Evolutionary conservation across 768 basidiomycete genomes (phyloP).

Genomic region (Exidia glandulosa): DNA sequence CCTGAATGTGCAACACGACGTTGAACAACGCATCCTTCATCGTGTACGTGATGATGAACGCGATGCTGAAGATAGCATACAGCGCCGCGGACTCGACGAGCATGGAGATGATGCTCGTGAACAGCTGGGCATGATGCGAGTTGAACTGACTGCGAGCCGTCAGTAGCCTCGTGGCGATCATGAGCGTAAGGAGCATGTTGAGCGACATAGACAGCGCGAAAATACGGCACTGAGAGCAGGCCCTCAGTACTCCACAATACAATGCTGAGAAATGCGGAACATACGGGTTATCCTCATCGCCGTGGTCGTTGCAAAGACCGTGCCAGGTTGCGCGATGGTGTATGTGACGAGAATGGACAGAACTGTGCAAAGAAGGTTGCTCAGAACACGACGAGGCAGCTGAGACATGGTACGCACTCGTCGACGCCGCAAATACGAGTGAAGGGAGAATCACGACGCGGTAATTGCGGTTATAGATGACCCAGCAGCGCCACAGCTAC

Average conservation of each 20-base stretch:
- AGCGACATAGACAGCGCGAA: not conserved
- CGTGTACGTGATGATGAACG: conserved; percentile 1
- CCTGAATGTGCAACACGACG: conserved; percentile 1
- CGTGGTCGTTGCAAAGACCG: not conserved
- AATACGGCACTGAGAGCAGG: no score
- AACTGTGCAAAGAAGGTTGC: not conserved
- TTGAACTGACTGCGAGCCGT: conserved; percentile 12
- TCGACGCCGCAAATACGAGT: not conserved
- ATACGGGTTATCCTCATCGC: not conserved
- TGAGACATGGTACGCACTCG: not conserved
- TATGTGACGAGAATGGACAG: not conserved
- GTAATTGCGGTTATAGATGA: not conserved
- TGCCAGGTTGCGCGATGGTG: not conserved
- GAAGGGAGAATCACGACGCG: not conserved
- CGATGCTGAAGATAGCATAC: not conserved
- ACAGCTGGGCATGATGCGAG: not conserved
- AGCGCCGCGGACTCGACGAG: conserved; percentile 2
- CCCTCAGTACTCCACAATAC: no score
- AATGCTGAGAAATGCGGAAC: no score
- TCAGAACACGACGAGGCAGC: not conserved
- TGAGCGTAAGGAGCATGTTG: conserved; percentile 24
- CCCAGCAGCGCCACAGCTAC: not conserved
- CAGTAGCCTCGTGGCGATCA: conserved; percentile 21
- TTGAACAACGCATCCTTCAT: not conserved
- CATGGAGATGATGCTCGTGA: not conserved